Conservation (phyloP, 202 grass and related monocot species). For the Zoysia matrella region DNA sequence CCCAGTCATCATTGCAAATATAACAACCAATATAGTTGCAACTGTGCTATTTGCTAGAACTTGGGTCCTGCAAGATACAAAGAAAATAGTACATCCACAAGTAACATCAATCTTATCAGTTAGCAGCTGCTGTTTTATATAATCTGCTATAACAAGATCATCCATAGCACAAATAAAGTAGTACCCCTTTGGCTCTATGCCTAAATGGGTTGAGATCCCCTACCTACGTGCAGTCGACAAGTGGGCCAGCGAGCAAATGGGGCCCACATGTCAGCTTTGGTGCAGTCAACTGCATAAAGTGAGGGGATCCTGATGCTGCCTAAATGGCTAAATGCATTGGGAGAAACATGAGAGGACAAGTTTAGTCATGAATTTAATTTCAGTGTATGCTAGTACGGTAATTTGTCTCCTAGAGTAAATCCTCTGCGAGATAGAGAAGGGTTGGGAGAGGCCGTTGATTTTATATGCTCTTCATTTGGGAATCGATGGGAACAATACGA, state of each 20-base stretch:
- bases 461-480: too few relatives aligned
- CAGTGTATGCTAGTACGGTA: not conserved
- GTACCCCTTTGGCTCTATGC: too few relatives aligned
- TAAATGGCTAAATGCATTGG: not conserved
- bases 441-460: not conserved
- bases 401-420: too few relatives aligned
- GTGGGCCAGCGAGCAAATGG: too few relatives aligned
- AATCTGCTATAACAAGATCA: not conserved
- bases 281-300: too few relatives aligned
- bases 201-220: too few relatives aligned
- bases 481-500: too few relatives aligned
- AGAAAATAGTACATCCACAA: not conserved
- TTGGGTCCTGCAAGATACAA: slow-evolving; percentile 74
- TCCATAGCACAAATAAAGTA: too few relatives aligned
- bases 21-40: slow-evolving; percentile 64
- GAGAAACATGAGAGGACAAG: not conserved
- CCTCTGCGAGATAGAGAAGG: not conserved
- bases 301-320: too few relatives aligned
- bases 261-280: too few relatives aligned
- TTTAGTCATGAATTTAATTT: not conserved
- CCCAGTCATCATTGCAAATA: slow-evolving; percentile 51
- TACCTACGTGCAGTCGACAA: too few relatives aligned
- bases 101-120: slow-evolving; percentile 6
- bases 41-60: slow-evolving; percentile 82
- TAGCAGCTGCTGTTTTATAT: not conserved